A percentile compares a stretch with the other conserved stretches of the same genome.
These are phyloP conservation scores for Yamadazyma pseudoaaseri DNA, from an alignment of 1,139 yeast species.

Conservation along the genomic window DNA sequence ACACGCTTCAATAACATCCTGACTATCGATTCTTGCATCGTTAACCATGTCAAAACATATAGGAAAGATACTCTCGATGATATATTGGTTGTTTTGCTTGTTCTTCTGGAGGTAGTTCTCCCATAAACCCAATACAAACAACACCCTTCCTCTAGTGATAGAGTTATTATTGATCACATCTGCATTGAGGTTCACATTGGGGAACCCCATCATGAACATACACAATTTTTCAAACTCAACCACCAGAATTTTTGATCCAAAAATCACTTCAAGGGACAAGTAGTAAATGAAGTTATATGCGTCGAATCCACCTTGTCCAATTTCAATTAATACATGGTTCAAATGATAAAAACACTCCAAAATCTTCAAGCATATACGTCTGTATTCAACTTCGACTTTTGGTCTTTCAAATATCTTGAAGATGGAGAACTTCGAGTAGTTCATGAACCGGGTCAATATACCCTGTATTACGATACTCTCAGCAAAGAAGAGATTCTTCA, in stretches of 20 bases:
- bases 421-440: conserved; percentile 10
- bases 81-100: conserved; percentile 20
- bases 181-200: conserved; percentile 38
- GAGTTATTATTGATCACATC: conserved; percentile 30
- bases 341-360: conserved; percentile 50
- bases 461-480: conserved; percentile 59
- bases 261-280: conserved; percentile 47
- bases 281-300: conserved; percentile 65
- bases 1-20: conserved; percentile 56
- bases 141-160: conserved; percentile 47
- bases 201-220: conserved; percentile 37
- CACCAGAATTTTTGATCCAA: conserved; percentile 24
- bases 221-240: conserved; percentile 37
- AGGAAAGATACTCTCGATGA: conserved; percentile 38
- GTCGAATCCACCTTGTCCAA: conserved; percentile 74
- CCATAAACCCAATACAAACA: conserved; percentile 57
- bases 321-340: conserved; percentile 53
- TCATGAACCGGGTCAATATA: conserved; percentile 39
- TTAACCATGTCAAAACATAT: conserved; percentile 42
- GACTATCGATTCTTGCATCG: conserved; percentile 25
- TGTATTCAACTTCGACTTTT: conserved; percentile 25
- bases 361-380: conserved; percentile 33
- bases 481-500: conserved; percentile 50
- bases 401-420: conserved; percentile 6
- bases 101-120: conserved; percentile 53